phyloP scores from a whole-genome alignment of 2,329 filamentous ascomycete genomes.

The Penicillium expansum region DNA sequence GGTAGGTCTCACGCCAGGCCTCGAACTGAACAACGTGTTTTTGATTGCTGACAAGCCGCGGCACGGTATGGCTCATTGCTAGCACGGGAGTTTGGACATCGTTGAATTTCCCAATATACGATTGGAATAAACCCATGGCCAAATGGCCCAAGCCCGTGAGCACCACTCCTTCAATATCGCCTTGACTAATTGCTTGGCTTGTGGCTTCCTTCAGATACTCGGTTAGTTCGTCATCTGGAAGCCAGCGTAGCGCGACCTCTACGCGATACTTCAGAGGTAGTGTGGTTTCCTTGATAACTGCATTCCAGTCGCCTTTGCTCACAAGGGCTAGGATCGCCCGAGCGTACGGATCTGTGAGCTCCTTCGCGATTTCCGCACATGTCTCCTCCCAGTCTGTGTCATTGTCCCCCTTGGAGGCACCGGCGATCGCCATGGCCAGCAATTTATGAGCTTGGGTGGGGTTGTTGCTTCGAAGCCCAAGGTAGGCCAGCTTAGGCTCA shows the following conservation, averaged over 20 bases:
- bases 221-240: constrained; percentile 46
- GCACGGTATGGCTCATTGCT: constrained; percentile 57
- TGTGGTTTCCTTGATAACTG: constrained; percentile 56
- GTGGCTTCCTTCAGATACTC: constrained; percentile 57
- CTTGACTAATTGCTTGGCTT: constrained; percentile 50
- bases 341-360: constrained; percentile 60
- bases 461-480: constrained; percentile 54
- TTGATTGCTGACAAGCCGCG: constrained; percentile 56
- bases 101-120: constrained; percentile 58
- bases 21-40: constrained; percentile 54
- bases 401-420: constrained; percentile 45
- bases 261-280: constrained; percentile 60
- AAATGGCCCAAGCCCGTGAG: constrained; percentile 60
- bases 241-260: constrained; percentile 58
- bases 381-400: constrained; percentile 61
- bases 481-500: constrained; percentile 57
- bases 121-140: constrained; percentile 59
- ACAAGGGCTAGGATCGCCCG: constrained; percentile 61
- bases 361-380: constrained; percentile 60
- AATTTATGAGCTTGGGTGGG: constrained; percentile 56
- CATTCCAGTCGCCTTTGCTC: constrained; percentile 58
- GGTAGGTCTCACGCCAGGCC: constrained; percentile 62
- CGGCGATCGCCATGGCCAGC: constrained; percentile 53
- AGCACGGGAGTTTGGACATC: constrained; percentile 63
- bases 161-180: constrained; percentile 60